These are phyloP conservation scores for Thuja plicata DNA, from an alignment of 83 land plant species.

Conservation along the genomic window DNA sequence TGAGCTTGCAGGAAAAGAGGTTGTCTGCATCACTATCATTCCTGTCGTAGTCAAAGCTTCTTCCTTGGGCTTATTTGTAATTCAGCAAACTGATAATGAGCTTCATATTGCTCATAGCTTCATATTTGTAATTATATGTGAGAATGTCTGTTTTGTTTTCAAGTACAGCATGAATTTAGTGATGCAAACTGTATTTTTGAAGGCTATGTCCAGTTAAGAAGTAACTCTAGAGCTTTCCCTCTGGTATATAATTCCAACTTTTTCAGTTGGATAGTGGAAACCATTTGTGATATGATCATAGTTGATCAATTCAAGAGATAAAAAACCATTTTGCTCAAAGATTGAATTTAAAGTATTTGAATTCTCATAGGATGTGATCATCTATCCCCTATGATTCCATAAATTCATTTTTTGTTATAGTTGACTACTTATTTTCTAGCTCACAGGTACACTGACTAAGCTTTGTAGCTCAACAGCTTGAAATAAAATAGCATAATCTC, in stretches of 20 bases:
- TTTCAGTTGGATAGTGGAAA: not conserved
- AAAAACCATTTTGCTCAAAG: not conserved
- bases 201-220: not conserved
- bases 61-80: not conserved
- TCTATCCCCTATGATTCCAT: not conserved
- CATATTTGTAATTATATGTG: not conserved
- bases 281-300: not conserved
- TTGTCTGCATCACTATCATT: no score
- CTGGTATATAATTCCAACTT: not conserved
- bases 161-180: not conserved
- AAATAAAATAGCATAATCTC: not conserved
- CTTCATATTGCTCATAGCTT: not conserved
- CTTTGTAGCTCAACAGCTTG: not conserved
- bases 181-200: not conserved
- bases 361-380: not conserved
- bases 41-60: not conserved
- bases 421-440: not conserved
- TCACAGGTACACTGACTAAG: not conserved
- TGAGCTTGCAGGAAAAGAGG: no score
- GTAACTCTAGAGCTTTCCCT: not conserved
- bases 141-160: not conserved
- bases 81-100: not conserved
- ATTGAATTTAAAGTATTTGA: not conserved
- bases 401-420: not conserved
- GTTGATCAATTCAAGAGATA: not conserved